Percentiles rank a stretch among this genome's conserved stretches.
Conservation (phyloP, 208 protist genomes). For the Wallacemonas sp. region DNA sequence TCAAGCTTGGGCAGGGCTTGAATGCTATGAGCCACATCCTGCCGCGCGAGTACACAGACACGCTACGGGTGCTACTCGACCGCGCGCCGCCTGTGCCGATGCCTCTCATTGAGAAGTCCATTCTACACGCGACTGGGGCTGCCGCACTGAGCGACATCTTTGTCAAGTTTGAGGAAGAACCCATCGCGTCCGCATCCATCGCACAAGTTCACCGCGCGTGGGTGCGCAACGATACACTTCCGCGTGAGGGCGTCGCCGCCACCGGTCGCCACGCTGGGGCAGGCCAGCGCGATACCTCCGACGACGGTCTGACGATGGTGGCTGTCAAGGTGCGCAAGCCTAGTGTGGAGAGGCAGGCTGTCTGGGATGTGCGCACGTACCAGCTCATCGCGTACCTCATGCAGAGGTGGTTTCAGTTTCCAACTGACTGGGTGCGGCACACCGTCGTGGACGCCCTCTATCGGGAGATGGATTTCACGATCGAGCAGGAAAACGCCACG, state of each 20-base stretch:
- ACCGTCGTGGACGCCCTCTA: slow-evolving; percentile 71
- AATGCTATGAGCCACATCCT: slow-evolving; percentile 88
- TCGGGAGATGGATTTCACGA: slow-evolving; percentile 81
- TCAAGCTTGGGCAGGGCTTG: slow-evolving; percentile 87
- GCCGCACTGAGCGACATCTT: slow-evolving; percentile 75
- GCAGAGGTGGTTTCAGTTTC: slow-evolving; percentile 69
- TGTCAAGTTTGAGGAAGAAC: slow-evolving; percentile 77
- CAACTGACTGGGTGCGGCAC: slow-evolving; percentile 64
- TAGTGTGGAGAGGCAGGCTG: slow-evolving; percentile 67
- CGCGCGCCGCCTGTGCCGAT: slow-evolving; percentile 55
- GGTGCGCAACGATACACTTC: slow-evolving; percentile 30
- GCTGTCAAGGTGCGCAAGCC: slow-evolving; percentile 96
- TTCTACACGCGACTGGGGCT: slow-evolving; percentile 62
- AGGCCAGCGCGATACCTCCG: no score
- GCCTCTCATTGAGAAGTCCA: slow-evolving; percentile 35
- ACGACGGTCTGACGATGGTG: slow-evolving; percentile 38
- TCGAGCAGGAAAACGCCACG: slow-evolving; percentile 73
- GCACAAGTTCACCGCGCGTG: slow-evolving; percentile 92
- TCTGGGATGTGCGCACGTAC: slow-evolving; percentile 83
- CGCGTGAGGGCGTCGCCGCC: not conserved
- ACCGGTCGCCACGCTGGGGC: not conserved
- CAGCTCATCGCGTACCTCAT: slow-evolving; percentile 58
- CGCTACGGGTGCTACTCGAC: slow-evolving; percentile 72
- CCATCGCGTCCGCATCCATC: slow-evolving; percentile 93
- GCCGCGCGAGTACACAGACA: slow-evolving; percentile 77